Percentiles rank a stretch among this genome's conserved stretches.
These are phyloP conservation scores for Neurospora africana DNA, from an alignment of 495 filamentous ascomycete genomes.

Conservation along the genomic window DNA sequence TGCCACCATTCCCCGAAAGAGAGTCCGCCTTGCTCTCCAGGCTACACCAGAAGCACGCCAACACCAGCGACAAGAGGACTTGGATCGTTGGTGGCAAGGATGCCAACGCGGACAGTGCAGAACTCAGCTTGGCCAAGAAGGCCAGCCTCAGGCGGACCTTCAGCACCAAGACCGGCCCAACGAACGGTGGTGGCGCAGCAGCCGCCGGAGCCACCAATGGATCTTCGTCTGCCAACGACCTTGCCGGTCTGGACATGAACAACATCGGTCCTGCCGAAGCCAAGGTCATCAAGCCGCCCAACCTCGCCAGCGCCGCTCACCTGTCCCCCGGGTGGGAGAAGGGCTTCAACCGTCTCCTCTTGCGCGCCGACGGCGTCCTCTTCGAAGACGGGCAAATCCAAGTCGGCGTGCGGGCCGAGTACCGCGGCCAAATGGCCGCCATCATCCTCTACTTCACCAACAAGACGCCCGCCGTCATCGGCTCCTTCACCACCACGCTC, in stretches of 20 bases:
- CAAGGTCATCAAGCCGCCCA: constrained; percentile 53
- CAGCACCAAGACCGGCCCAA: constrained; percentile 43
- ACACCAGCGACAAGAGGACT: constrained; percentile 84
- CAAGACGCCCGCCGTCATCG: constrained; percentile 72
- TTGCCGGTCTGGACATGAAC: constrained; percentile 73
- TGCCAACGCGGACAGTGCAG: constrained; percentile 70
- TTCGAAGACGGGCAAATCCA: constrained; percentile 95
- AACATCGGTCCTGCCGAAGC: constrained; percentile 42
- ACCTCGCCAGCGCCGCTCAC: constrained; percentile 86
- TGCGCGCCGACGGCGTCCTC: constrained; percentile 72
- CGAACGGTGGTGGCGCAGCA: constrained; percentile 43
- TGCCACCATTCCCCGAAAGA: constrained; percentile 96
- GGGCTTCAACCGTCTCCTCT: constrained; percentile 77
- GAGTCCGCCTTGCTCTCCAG: constrained; percentile 84
- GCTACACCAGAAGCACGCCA: constrained; percentile 85
- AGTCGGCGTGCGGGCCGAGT: constrained; percentile 85
- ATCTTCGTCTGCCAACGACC: constrained; percentile 43
- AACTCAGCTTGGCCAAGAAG: constrained; percentile 72
- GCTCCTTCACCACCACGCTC: constrained; percentile 86
- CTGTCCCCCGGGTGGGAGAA: constrained; percentile 88
- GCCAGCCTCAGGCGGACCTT: constrained; percentile 81
- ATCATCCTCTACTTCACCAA: constrained; percentile 94
- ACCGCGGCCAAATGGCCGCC: constrained; percentile 85
- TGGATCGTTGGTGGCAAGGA: constrained; percentile 95
- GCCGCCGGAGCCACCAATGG: constrained; percentile 50